A percentile compares a stretch with the other conserved stretches of the same genome.
phyloP scores from a whole-genome alignment of 2,329 filamentous ascomycete genomes.

The Monilinia vaccinii-corymbosi region DNA sequence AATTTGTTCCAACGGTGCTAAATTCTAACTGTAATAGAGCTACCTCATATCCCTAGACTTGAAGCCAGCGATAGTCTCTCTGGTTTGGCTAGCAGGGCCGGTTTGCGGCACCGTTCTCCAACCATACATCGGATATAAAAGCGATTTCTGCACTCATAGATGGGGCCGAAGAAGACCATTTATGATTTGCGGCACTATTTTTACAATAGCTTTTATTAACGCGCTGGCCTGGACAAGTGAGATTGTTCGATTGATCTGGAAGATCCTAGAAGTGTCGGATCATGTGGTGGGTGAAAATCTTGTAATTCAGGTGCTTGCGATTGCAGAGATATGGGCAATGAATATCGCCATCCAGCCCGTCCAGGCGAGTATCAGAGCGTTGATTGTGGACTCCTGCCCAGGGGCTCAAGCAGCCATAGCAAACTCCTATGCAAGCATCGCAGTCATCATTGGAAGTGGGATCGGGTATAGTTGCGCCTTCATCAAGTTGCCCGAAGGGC shows the following conservation, averaged over 20 bases:
- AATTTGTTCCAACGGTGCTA: background rate
- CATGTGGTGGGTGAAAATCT: background rate
- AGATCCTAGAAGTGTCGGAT: background rate
- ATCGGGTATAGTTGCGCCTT: conserved; percentile 20
- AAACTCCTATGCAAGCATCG: conserved; percentile 26
- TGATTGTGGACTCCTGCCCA: conserved; percentile 28
- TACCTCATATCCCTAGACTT: background rate
- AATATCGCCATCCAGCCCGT: conserved; percentile 29
- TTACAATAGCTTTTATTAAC: conserved; percentile 36
- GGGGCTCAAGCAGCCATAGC: conserved; percentile 25
- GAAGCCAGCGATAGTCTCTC: background rate
- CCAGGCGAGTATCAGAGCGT: conserved; percentile 27
- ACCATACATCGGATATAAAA: conserved; percentile 43
- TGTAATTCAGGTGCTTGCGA: conserved; percentile 31
- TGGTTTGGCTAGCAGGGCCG: conserved; percentile 43
- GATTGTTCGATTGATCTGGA: background rate
- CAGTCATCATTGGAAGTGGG: conserved; percentile 26
- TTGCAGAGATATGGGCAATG: conserved; percentile 38
- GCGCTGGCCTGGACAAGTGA: background rate
- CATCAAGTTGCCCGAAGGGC: background rate
- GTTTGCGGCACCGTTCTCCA: conserved; percentile 43
- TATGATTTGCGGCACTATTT: conserved; percentile 39
- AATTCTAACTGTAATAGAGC: background rate
- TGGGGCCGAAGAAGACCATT: conserved; percentile 42
- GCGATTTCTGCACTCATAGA: conserved; percentile 37